Evolutionary conservation across 148 eudicot genomes (phyloP), one percentile per base, ranked within the genome.

Genomic region (Beta vulgaris): DNA sequence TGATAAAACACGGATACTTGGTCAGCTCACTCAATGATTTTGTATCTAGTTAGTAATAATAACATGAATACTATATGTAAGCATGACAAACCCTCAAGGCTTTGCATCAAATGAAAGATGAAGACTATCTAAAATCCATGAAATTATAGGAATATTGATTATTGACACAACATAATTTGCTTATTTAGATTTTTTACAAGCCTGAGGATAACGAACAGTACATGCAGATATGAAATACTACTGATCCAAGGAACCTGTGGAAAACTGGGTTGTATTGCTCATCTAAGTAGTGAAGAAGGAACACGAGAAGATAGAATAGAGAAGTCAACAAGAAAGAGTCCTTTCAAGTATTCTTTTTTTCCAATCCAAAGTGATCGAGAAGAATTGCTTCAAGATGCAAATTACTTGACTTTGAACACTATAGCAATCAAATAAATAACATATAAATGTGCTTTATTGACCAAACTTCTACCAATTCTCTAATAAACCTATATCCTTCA

Each of bases 1-100:
- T 87, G 90, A 83, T 85, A 73, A 76, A 83, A 75, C 71, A 78
- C 10, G 63, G 59, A 75, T 23, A 74, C 51, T 76, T 55, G 76
- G 81, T 81, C 82, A 84, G 77, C 73, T 78, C 53, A 69, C 79
- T 67, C 37, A 74, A 58, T 74, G 74, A 34, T 59, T 64, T 65
- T 74, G 65, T 14, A 68, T 34, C 21, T 49, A 64, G 36, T 73
- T 76, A 23, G n/a, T 26, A 37, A 28, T 36, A 43, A 36, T 58
- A 70, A 66, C 12, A 44, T 51, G 14, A 43, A 66, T 11, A 77
- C 48, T 32, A 48, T 19, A 70, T 61, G 11, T 21, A 35, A 37
- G 51, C 36, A 62, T 7, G 55, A 26, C 6, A 36, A 23, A 58
- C 14, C 21, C 31, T 6, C 43, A 23, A 76, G 9, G 60, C 29